Evolutionary conservation across 2,329 filamentous ascomycete species (phyloP), one percentile per base, ranked within the genome.

Genomic region (Fusarium brachygibbosum): DNA sequence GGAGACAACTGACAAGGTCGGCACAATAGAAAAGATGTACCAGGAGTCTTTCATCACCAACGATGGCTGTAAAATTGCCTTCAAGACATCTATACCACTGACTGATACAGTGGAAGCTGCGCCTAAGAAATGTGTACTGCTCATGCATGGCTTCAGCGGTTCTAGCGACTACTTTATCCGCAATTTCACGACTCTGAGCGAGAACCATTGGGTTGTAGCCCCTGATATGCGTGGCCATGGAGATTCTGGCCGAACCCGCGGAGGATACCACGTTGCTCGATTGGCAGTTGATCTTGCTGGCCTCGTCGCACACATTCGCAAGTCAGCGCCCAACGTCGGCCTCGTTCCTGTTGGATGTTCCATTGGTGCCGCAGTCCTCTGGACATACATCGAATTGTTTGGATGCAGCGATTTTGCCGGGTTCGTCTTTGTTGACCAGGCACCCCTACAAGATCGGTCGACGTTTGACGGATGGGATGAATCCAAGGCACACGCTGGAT

Each of bases 141-240:
- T 75, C 45, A 75, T 75, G 71, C 73, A 75, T 45, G 73, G 73
- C 31, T 75, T 75, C 70, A 75, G 73, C 34, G 73, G 73, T 29
- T 75, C 73, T 13, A 72, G 73, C 42, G 73, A 75, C 46, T 75
- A 75, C 51, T 75, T 75, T 29, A 31, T 49, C 38, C 70, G 69
- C 28, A 75, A 75, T 56, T 63, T 68, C 23, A 50, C 46, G 10
- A 53, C 66, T 6, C 40, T 75, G 17, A 69, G 66, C 25, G 58
- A 73, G 16, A 63, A 56, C 9, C n/a, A 62, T 17, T 75, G 70
- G 71, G 65, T 75, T 34, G 21, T 75, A 48, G 73, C 73, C 4
- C 73, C 73, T 19, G 73, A 75, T 46, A 75, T 75, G 73, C 71
- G 73, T 28, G 73, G 73, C 2, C 73, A 75, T 46, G 73, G 73